These are phyloP conservation scores for Naematelia aurantialba DNA, from an alignment of 768 basidiomycete species.

Conservation along the genomic window DNA sequence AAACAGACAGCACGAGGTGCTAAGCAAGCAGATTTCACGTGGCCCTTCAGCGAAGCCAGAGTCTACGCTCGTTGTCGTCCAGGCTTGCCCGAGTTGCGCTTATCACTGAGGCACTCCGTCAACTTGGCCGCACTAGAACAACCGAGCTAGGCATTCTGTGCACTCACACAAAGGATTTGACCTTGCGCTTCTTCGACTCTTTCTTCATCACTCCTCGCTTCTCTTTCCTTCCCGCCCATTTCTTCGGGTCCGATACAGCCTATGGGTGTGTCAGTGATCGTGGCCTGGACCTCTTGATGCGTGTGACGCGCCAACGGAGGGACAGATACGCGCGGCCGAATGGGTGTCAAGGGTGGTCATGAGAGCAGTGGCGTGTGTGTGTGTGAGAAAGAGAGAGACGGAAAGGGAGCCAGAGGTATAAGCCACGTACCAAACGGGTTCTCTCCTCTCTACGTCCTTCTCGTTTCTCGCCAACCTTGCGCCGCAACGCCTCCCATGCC, in stretches of 20 bases:
- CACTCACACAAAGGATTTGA: constrained; percentile 47
- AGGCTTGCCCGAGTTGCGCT: neutral
- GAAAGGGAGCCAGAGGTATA: neutral
- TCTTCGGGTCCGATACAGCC: constrained; percentile 68
- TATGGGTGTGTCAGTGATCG: constrained; percentile 48
- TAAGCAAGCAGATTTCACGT: too few species aligned
- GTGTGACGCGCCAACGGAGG: too few species aligned
- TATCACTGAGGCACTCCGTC: neutral
- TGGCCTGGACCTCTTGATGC: neutral
- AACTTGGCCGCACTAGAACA: neutral
- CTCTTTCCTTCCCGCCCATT: constrained; percentile 68
- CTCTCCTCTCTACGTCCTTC: constrained; percentile 67
- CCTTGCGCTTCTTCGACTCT: constrained; percentile 77
- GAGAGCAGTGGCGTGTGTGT: neutral
- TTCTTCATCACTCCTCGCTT: constrained; percentile 73
- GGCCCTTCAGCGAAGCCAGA: too few species aligned
- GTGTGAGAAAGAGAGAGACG: neutral
- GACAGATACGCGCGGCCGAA: too few species aligned
- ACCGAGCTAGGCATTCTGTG: constrained; percentile 12
- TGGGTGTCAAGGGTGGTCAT: too few species aligned
- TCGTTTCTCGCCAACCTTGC: constrained; percentile 63
- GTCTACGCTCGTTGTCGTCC: neutral
- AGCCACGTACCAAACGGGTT: constrained; percentile 55
- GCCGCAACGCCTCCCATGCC: constrained; percentile 75
- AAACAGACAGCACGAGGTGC: too few species aligned